Evolutionary conservation across 208 protist species (phyloP).

Genomic region (Trypanosoma boissoni): DNA sequence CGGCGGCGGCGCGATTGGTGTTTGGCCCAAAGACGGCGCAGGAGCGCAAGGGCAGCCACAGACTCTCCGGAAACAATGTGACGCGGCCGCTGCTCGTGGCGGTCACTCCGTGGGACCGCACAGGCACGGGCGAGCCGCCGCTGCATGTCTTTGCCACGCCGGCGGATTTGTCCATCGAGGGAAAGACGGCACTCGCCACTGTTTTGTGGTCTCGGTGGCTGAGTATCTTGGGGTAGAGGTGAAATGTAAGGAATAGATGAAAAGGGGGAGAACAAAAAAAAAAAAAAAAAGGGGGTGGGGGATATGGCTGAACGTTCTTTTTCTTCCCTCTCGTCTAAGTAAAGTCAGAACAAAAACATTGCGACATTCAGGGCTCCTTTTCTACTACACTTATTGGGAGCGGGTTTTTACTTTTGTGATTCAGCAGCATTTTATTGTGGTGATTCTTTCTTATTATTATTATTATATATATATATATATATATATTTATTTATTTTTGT

Average conservation of each 20-base stretch:
- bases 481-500: background rate
- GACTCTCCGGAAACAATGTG: slow-evolving; percentile 26
- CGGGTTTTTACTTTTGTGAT: too few relatives aligned
- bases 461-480: slow-evolving; percentile 6
- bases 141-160: slow-evolving; percentile 2
- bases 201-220: slow-evolving; percentile 29
- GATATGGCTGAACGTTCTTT: too few relatives aligned
- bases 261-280: too few relatives aligned
- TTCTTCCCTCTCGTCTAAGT: too few relatives aligned
- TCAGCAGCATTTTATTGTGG: too few relatives aligned
- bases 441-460: slow-evolving; percentile 3
- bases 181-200: background rate
- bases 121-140: background rate
- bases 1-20: too few relatives aligned
- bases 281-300: too few relatives aligned
- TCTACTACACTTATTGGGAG: too few relatives aligned
- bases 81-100: slow-evolving; percentile 11
- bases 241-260: slow-evolving; percentile 1
- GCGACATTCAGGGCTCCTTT: too few relatives aligned
- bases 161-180: background rate
- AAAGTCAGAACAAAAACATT: too few relatives aligned
- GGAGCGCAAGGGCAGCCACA: too few relatives aligned
- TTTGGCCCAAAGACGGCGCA: too few relatives aligned
- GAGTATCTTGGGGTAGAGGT: slow-evolving; percentile 7
- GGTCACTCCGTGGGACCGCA: background rate